Evolutionary conservation across 306 rosid genomes (phyloP), one percentile per base, ranked within the genome.

Genomic region (Gastrolobium bilobum): DNA sequence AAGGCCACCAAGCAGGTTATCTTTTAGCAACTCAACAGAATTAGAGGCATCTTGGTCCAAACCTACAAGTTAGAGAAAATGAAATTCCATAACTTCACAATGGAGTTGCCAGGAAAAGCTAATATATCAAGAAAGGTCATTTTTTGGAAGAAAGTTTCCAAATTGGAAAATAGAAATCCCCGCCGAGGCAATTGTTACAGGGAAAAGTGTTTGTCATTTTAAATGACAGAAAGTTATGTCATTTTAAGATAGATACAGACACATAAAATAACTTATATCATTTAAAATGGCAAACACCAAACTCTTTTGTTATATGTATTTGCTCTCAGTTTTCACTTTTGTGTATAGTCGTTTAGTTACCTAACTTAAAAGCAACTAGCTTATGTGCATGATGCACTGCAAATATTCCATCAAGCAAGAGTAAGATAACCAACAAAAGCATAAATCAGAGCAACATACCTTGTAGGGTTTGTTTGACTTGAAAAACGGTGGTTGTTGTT

Each of bases 1-100:
- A 81, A 91, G 90, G 58, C 93, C 91, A 5, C 88, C 82, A 31
- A 80, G 82, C 66, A 87, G 68, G 51, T 78, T 79, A 84, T 89
- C 93, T 73, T 58, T 77, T 26, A 67, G 87, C 79, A 82, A 68
- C 67, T 57, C 78, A 40, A 6, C 50, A 34, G 84, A 76, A 31
- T 10, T 68, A 57, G 81, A 82, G 39, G 71, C 34, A 11, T 44
- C 60, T n/a, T 78, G 82, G 53, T 71, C 81, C 59, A 77, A 72
- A 79, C 73, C 91, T 82, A 76, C 57, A 43, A 52, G 64, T 33
- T 43, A 79, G 65, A 68, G 75, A 85, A 72, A 33, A 4, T 15
- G 52, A 60, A 47, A 80, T n/a, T 53, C 64, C 70, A 50, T 68
- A 42, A 68, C 68, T 48, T 71, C 69, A 64, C 70, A 29, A 30